Conservation (phyloP, 2,329 filamentous ascomycete genomes). For the Cladosporium sp. region DNA sequence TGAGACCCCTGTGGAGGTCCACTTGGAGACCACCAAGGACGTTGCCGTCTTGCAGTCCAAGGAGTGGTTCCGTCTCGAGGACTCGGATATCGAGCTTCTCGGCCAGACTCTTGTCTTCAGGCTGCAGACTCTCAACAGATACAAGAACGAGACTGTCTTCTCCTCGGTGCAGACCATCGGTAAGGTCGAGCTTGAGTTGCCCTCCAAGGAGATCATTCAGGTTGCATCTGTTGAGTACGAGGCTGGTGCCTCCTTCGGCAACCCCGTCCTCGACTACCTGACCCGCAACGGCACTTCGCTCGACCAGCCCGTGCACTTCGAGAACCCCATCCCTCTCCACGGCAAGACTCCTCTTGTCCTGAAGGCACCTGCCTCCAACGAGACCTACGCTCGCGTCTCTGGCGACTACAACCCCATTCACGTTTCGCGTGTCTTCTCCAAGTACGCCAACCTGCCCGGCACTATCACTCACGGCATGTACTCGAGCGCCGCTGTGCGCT, state of each 20-base stretch:
- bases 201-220: slow-evolving; percentile 95
- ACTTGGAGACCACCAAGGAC: slow-evolving; percentile 84
- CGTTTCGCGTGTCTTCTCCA: slow-evolving; percentile 93
- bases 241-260: slow-evolving; percentile 86
- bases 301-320: slow-evolving; percentile 94
- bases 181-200: slow-evolving; percentile 88
- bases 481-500: slow-evolving; percentile 93
- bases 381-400: slow-evolving; percentile 95
- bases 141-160: slow-evolving; percentile 93
- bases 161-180: slow-evolving; percentile 89
- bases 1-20: slow-evolving; percentile 91
- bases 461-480: slow-evolving; percentile 99
- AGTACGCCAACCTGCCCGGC: slow-evolving; percentile 90
- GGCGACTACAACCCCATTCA: slow-evolving; percentile 99
- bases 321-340: slow-evolving; percentile 93
- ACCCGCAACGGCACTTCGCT: slow-evolving; percentile 87
- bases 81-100: slow-evolving; percentile 81
- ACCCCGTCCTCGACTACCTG: slow-evolving; percentile 95
- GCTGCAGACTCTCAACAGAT: slow-evolving; percentile 84
- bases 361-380: slow-evolving; percentile 91
- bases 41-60: slow-evolving; percentile 93
- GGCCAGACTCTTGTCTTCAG: slow-evolving; percentile 96
- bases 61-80: slow-evolving; percentile 92
- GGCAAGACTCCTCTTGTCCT: slow-evolving; percentile 86
- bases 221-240: slow-evolving; percentile 97